A percentile compares a stretch with the other conserved stretches of the same genome.
Conservation (phyloP, 148 eudicot genomes). For the Limonium bicolor region DNA sequence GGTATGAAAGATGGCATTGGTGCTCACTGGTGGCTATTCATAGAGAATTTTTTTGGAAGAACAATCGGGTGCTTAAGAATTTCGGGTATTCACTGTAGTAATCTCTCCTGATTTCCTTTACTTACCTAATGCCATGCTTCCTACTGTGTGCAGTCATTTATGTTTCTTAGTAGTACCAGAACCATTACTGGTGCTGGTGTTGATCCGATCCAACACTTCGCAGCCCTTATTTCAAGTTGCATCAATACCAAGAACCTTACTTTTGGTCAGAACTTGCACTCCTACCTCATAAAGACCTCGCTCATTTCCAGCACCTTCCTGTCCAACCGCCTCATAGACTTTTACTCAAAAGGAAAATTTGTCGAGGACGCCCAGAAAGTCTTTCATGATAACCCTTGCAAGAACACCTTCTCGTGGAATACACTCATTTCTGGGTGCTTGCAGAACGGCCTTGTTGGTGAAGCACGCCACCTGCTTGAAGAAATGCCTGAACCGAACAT, state of each 20-base stretch:
- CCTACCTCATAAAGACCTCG: slow-evolving; percentile 45
- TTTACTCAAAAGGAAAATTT: slow-evolving; percentile 41
- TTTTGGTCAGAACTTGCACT: slow-evolving; percentile 40
- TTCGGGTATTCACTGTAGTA: too few relatives aligned
- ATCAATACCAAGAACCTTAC: slow-evolving; percentile 32
- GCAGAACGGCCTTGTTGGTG: slow-evolving; percentile 17
- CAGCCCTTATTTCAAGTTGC: slow-evolving; percentile 32
- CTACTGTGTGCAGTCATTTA: slow-evolving; percentile 1
- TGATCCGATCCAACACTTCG: slow-evolving; percentile 12
- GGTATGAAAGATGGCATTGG: too few relatives aligned
- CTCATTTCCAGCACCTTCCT: slow-evolving; percentile 24
- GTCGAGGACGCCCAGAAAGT: slow-evolving; percentile 31
- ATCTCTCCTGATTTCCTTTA: too few relatives aligned
- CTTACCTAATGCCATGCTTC: slow-evolving; percentile 2
- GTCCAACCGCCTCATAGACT: slow-evolving; percentile 40
- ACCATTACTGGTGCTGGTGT: background rate
- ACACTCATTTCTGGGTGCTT: slow-evolving; percentile 32
- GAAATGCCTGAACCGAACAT: slow-evolving; percentile 49
- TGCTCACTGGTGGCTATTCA: too few relatives aligned
- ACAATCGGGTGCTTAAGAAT: too few relatives aligned
- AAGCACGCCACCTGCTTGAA: slow-evolving; percentile 37
- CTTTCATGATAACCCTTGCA: slow-evolving; percentile 36
- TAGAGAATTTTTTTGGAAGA: too few relatives aligned
- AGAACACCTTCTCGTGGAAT: slow-evolving; percentile 60
- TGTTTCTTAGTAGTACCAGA: slow-evolving; percentile 3